These are phyloP conservation scores for Arthrobotrys musiformis DNA, from an alignment of 2,329 filamentous ascomycete species.

Conservation along the genomic window DNA sequence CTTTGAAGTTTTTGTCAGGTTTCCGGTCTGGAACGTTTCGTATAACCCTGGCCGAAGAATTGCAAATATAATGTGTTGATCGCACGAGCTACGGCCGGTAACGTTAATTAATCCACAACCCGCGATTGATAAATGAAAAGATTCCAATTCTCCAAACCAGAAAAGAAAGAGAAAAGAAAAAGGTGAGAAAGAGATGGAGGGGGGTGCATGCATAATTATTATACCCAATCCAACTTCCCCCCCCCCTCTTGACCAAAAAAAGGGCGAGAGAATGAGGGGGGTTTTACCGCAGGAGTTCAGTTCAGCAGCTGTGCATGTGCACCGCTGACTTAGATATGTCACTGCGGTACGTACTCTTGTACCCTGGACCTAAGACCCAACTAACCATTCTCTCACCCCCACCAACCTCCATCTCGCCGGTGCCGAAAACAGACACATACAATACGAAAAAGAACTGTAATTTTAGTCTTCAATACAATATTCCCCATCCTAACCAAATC, in stretches of 20 bases:
- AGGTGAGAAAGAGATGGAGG: neutral
- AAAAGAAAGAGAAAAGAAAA: neutral
- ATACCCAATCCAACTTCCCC: conserved; percentile 26
- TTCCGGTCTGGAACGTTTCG: too few relatives aligned
- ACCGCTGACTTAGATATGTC: too few relatives aligned
- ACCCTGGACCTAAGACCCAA: too few relatives aligned
- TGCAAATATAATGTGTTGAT: neutral
- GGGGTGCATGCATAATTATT: conserved; percentile 17
- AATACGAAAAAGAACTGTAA: too few relatives aligned
- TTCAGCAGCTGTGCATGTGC: too few relatives aligned
- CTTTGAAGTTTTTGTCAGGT: neutral
- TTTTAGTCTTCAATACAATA: too few relatives aligned
- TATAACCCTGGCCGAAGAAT: neutral
- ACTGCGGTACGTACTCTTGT: too few relatives aligned
- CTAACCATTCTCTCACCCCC: too few relatives aligned
- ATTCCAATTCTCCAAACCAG: neutral
- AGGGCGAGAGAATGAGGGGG: neutral
- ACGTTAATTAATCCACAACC: neutral
- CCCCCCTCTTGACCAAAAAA: neutral
- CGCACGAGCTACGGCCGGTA: neutral
- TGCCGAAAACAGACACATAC: too few relatives aligned
- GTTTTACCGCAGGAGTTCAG: too few relatives aligned
- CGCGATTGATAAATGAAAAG: neutral
- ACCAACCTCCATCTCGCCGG: too few relatives aligned
- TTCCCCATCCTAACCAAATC: too few relatives aligned